phyloP scores from a whole-genome alignment of 306 rosid genomes.

The Cicer arietinum region DNA sequence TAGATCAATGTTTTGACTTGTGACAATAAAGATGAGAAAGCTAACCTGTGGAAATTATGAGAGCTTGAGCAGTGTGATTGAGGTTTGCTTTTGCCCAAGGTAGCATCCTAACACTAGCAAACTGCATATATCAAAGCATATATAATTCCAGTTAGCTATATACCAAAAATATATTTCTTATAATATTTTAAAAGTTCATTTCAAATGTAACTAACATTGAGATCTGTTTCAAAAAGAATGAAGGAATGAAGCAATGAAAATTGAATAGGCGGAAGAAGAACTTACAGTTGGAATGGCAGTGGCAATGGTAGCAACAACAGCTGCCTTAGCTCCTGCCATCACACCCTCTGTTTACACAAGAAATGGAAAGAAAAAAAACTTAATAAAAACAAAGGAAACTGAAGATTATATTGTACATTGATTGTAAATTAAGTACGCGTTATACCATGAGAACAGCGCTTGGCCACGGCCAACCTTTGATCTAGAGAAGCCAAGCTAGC shows the following conservation, averaged over 20 bases:
- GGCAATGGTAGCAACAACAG: conserved; percentile 80
- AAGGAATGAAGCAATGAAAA: conserved; percentile 10
- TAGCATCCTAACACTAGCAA: conserved; percentile 92
- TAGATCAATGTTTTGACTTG: background rate
- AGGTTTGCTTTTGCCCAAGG: conserved; percentile 98
- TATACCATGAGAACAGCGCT: conserved; percentile 75
- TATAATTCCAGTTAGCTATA: conserved; percentile 11
- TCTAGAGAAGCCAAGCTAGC: conserved; percentile 64
- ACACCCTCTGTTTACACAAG: conserved; percentile 73
- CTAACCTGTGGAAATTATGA: conserved; percentile 89
- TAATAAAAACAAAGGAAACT: background rate
- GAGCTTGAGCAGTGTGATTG: conserved; percentile 96
- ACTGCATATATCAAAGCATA: conserved; percentile 54
- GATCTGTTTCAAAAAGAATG: background rate
- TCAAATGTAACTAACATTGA: background rate
- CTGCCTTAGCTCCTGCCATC: conserved; percentile 95
- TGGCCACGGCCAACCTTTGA: conserved; percentile 85
- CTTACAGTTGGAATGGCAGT: conserved; percentile 94
- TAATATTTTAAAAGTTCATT: background rate
- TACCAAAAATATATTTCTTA: conserved; percentile 1
- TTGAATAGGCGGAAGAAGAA: conserved; percentile 14
- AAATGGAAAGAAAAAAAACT: conserved; percentile 1
- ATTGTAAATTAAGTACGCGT: conserved; percentile 12
- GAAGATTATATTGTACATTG: conserved; percentile 2
- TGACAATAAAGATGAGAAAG: background rate